Percentiles rank a stretch among this genome's conserved stretches.
Conservation (phyloP, 768 basidiomycete species). For the Russula lepida region DNA sequence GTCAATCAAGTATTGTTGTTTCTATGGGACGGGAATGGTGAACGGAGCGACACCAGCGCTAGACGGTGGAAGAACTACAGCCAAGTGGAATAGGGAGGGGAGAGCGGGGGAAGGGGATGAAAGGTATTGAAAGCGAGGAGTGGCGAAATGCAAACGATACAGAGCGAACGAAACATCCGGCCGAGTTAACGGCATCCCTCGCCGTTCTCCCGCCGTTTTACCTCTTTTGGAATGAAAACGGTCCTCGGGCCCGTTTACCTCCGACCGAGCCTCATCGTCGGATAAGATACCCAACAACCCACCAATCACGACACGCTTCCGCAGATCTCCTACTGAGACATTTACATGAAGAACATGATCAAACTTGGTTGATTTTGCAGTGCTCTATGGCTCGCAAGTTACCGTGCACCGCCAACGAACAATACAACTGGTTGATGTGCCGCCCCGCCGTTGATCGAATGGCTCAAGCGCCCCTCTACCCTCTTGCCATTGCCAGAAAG, state of each 20-base stretch:
- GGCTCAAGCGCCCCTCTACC: not conserved
- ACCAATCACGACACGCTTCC: too few species aligned
- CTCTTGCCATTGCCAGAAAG: not conserved
- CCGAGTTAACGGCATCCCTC: not conserved
- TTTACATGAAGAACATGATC: too few species aligned
- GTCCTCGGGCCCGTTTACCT: not conserved
- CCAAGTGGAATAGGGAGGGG: conserved; percentile 22
- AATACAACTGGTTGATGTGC: not conserved
- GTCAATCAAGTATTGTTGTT: not conserved
- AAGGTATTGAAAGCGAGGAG: not conserved
- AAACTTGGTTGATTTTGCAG: not conserved
- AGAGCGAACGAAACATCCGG: not conserved
- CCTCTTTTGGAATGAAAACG: not conserved
- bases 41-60: conserved; percentile 22
- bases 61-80: conserved; percentile 27
- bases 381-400: not conserved
- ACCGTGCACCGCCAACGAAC: not conserved
- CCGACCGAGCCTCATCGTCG: too few species aligned
- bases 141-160: not conserved
- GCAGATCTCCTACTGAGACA: too few species aligned
- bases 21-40: conserved; percentile 4
- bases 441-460: not conserved
- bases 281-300: too few species aligned
- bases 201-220: not conserved
- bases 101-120: conserved; percentile 8